phyloP scores from a whole-genome alignment of 1,139 yeast genomes.

The Geotrichum europaeum region DNA sequence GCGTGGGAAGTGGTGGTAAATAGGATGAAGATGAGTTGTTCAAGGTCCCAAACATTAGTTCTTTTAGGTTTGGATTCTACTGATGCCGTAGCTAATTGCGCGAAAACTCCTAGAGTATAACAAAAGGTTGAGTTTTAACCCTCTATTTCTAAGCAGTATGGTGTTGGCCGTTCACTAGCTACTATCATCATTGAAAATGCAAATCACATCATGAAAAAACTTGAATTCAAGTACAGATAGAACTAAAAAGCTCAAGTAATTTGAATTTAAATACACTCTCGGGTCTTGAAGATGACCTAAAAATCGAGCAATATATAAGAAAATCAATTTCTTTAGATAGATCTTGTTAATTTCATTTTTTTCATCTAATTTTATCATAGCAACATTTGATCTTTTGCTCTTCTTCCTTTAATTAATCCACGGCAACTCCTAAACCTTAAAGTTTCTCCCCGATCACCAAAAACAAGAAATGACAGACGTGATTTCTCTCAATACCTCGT shows the following conservation, averaged over 20 bases:
- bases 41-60: no score
- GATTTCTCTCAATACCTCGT: background rate
- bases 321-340: background rate
- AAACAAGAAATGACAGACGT: background rate
- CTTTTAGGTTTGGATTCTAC: no score
- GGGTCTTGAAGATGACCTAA: background rate
- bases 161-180: background rate
- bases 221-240: background rate
- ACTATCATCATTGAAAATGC: background rate
- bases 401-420: background rate
- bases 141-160: background rate
- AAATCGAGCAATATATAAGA: background rate
- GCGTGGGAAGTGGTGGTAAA: no score
- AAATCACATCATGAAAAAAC: background rate
- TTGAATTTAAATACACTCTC: background rate
- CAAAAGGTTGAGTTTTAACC: no score
- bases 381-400: background rate
- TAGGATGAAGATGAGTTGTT: no score
- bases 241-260: background rate
- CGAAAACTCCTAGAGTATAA: no score
- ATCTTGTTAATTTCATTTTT: background rate
- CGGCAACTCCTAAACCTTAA: background rate
- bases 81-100: no score
- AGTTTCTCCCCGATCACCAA: background rate
- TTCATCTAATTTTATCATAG: background rate